Evolutionary conservation across 805 yeast genomes (phyloP).

Genomic region (Metahyphopichia silvanorum): DNA sequence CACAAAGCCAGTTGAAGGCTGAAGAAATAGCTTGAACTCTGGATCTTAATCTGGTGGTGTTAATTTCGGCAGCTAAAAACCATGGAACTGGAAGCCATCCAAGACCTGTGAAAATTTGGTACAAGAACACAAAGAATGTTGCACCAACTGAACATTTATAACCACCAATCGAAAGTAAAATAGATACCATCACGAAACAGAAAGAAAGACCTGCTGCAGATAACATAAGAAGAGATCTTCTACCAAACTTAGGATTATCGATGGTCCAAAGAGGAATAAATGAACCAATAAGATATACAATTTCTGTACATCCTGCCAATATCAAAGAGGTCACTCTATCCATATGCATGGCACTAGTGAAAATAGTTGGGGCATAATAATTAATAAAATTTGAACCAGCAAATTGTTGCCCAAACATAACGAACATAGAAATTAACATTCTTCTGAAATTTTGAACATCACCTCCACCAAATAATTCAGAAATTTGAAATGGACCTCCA

Average conservation of each 20-base stretch:
- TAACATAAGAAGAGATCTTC: conserved; percentile 23
- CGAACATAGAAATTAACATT: conserved; percentile 16
- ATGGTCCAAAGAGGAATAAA: conserved; percentile 24
- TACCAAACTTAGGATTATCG: conserved; percentile 18
- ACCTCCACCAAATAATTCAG: conserved; percentile 28
- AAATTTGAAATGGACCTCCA: conserved; percentile 9
- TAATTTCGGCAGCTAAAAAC: conserved; percentile 46
- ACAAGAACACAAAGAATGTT: conserved; percentile 20
- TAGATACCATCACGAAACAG: conserved; percentile 17
- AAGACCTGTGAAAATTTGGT: conserved; percentile 22
- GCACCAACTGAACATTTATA: conserved; percentile 14
- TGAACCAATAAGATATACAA: conserved; percentile 21
- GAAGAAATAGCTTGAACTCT: conserved; percentile 42
- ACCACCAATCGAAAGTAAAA: conserved; percentile 5
- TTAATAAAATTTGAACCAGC: conserved; percentile 67
- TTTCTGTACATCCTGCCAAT: conserved; percentile 41
- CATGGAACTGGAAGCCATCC: conserved; percentile 29
- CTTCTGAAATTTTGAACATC: conserved; percentile 28
- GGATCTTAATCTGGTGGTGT: conserved; percentile 46
- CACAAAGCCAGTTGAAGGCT: conserved; percentile 43
- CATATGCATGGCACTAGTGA: conserved; percentile 45
- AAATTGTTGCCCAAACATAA: conserved; percentile 18
- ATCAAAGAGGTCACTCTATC: conserved; percentile 52
- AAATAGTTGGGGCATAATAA: conserved; percentile 59
- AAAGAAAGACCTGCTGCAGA: conserved; percentile 22